Evolutionary conservation across 2,329 filamentous ascomycete species (phyloP).

Genomic region (Phyllosticta citriasiana): DNA sequence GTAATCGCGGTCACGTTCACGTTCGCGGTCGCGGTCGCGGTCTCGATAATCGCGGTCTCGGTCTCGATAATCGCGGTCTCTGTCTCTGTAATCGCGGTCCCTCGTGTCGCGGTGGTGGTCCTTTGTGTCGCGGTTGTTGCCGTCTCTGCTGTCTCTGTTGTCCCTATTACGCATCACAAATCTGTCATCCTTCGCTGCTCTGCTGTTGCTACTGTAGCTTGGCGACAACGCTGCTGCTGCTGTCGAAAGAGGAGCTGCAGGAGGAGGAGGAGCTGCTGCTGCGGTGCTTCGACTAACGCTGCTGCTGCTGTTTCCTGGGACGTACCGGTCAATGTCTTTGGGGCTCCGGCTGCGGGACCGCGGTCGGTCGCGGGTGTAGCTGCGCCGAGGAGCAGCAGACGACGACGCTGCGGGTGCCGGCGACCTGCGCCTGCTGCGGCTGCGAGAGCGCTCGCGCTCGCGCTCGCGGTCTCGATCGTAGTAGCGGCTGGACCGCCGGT

Average conservation of each 20-base stretch:
- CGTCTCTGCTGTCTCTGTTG: slow-evolving; percentile 17
- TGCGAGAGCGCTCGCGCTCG: not conserved
- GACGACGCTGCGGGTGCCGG: not conserved
- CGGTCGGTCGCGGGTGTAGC: slow-evolving; percentile 10
- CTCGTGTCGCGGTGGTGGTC: not conserved
- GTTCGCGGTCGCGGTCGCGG: slow-evolving; percentile 33
- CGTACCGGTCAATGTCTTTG: slow-evolving; percentile 28
- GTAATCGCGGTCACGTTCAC: slow-evolving; percentile 28
- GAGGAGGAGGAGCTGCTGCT: not conserved
- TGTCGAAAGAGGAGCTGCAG: not conserved
- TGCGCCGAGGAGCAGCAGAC: slow-evolving; percentile 17
- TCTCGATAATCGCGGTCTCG: slow-evolving; percentile 23
- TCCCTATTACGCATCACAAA: slow-evolving; percentile 16
- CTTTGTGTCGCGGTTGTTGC: slow-evolving; percentile 14
- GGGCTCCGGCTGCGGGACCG: slow-evolving; percentile 21
- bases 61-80: slow-evolving; percentile 17
- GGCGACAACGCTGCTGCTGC: not conserved
- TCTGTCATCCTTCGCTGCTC: slow-evolving; percentile 9
- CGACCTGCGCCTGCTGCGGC: not conserved
- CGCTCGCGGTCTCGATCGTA: slow-evolving; percentile 16
- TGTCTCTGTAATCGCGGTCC: not conserved
- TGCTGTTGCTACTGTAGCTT: slow-evolving; percentile 1
- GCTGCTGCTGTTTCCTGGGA: slow-evolving; percentile 18
- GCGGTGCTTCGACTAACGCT: not conserved
- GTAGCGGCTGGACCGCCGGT: too few relatives aligned